Conservation (phyloP, 2,329 filamentous ascomycete species). For the Colletotrichum noveboracense region DNA sequence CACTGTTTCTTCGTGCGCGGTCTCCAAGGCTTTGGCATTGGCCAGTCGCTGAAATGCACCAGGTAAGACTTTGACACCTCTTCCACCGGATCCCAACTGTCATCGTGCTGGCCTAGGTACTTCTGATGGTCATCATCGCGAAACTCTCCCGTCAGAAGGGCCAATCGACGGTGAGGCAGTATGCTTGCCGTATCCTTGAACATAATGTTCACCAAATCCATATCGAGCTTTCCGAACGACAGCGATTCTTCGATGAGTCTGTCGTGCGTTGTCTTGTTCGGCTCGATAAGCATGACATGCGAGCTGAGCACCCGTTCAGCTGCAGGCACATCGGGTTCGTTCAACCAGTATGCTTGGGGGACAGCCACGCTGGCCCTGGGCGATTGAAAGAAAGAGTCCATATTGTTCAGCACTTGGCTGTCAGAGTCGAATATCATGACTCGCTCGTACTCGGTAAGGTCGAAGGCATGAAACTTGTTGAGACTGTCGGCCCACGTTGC, state of each 20-base stretch:
- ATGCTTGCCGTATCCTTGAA: conserved; percentile 64
- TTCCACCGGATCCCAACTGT: conserved; percentile 63
- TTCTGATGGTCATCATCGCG: conserved; percentile 52
- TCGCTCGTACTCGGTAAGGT: conserved; percentile 62
- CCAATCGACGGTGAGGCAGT: conserved; percentile 68
- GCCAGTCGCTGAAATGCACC: conserved; percentile 76
- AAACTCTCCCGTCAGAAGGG: conserved; percentile 68
- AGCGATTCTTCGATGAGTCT: conserved; percentile 46
- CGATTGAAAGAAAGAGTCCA: conserved; percentile 76
- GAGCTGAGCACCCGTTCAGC: conserved; percentile 48
- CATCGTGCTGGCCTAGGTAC: conserved; percentile 50
- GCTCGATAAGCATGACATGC: conserved; percentile 62
- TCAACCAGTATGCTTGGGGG: conserved; percentile 75
- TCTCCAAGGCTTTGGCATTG: conserved; percentile 66
- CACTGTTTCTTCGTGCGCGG: neutral
- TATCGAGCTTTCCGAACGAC: conserved; percentile 58
- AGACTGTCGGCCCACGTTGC: conserved; percentile 68
- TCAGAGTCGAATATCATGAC: conserved; percentile 66
- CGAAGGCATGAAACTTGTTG: conserved; percentile 73
- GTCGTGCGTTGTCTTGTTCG: conserved; percentile 31
- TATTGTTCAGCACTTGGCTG: conserved; percentile 62
- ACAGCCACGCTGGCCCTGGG: conserved; percentile 67
- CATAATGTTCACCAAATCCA: conserved; percentile 70
- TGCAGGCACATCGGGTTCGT: conserved; percentile 50
- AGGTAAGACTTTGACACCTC: conserved; percentile 66